These are phyloP conservation scores for Domatiomyces catenatus DNA, from an alignment of 2,329 filamentous ascomycete species.

Conservation along the genomic window DNA sequence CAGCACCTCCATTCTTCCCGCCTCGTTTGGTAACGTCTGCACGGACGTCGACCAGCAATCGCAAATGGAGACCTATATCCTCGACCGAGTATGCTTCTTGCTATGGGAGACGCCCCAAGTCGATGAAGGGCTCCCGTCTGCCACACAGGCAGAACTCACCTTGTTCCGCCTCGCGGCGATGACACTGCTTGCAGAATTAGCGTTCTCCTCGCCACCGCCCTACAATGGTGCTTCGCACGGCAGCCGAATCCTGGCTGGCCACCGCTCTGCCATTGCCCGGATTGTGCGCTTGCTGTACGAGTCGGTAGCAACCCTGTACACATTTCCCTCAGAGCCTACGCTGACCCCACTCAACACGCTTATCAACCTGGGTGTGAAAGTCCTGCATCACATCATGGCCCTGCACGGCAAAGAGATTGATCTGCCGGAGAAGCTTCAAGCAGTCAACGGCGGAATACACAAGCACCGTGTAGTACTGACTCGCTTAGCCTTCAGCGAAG, in stretches of 20 bases:
- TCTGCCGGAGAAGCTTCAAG: slow-evolving; percentile 55
- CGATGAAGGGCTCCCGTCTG: slow-evolving; percentile 27
- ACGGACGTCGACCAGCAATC: slow-evolving; percentile 25
- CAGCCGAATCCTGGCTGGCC: slow-evolving; percentile 48
- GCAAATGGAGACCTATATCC: slow-evolving; percentile 31
- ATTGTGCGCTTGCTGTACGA: slow-evolving; percentile 63
- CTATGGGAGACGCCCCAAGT: slow-evolving; percentile 38
- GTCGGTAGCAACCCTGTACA: slow-evolving; percentile 48
- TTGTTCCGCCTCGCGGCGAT: slow-evolving; percentile 30
- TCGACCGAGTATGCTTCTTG: slow-evolving; percentile 43
- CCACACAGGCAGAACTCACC: slow-evolving; percentile 21
- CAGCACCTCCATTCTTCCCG: slow-evolving; percentile 37
- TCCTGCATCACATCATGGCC: slow-evolving; percentile 45
- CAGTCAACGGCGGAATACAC: slow-evolving; percentile 57
- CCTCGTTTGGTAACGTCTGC: slow-evolving; percentile 41
- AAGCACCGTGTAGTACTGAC: slow-evolving; percentile 71
- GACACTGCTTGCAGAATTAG: slow-evolving; percentile 27
- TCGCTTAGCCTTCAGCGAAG: slow-evolving; percentile 71
- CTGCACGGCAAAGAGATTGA: slow-evolving; percentile 49
- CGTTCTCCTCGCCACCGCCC: slow-evolving; percentile 28
- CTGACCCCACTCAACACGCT: slow-evolving; percentile 29
- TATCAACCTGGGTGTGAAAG: slow-evolving; percentile 45
- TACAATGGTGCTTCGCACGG: slow-evolving; percentile 47
- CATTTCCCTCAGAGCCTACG: slow-evolving; percentile 30
- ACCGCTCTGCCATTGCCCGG: slow-evolving; percentile 56